Evolutionary conservation across 805 yeast species (phyloP).

Genomic region (Dipodascus geniculatus): DNA sequence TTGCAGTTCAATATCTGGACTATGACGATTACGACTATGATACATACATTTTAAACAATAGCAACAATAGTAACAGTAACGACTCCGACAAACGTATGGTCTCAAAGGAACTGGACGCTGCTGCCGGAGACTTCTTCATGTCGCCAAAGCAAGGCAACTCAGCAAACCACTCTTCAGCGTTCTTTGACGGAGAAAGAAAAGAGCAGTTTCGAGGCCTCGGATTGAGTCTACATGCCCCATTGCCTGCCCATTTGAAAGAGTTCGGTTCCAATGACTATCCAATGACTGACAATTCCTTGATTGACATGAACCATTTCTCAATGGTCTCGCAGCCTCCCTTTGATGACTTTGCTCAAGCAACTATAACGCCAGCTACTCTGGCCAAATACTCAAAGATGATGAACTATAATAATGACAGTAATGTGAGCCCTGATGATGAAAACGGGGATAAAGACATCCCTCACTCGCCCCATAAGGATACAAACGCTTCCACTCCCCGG

Average conservation of each 20-base stretch:
- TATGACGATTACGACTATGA: background rate
- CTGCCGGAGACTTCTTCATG: background rate
- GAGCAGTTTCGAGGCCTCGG: background rate
- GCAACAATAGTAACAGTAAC: background rate
- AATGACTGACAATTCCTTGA: background rate
- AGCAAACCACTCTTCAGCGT: background rate
- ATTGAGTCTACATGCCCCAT: background rate
- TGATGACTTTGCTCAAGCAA: background rate
- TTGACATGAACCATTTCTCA: conserved; percentile 1
- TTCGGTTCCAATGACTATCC: background rate
- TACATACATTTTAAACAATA: background rate
- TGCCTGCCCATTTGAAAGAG: background rate
- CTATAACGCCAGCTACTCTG: conserved; percentile 15
- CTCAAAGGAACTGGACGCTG: background rate
- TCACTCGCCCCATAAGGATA: background rate
- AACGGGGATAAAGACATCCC: background rate
- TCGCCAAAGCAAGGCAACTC: background rate
- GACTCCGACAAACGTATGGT: background rate
- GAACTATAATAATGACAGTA: conserved; percentile 14
- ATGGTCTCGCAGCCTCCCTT: background rate
- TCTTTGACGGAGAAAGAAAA: background rate
- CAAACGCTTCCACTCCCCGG: background rate
- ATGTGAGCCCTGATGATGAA: too few species aligned
- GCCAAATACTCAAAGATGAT: conserved; percentile 16
- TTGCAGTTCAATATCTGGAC: background rate